A percentile compares a stretch with the other conserved stretches of the same genome.
Evolutionary conservation across 2,329 filamentous ascomycete genomes (phyloP).

Genomic region (Clarireedia homoeocarpa): DNA sequence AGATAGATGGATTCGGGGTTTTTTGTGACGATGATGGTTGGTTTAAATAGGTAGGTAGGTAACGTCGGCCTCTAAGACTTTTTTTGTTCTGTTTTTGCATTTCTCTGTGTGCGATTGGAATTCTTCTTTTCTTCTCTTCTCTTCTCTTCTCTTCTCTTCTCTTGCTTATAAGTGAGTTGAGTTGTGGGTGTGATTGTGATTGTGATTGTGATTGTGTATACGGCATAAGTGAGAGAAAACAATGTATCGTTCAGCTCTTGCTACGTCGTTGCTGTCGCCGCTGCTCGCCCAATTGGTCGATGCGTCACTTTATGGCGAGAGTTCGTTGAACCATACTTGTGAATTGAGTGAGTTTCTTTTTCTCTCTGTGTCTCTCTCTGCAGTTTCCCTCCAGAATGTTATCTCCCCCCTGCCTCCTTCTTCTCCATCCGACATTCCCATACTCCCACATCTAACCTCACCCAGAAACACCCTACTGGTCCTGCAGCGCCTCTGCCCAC

Average conservation of each 20-base stretch:
- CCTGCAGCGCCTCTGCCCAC: constrained; percentile 40
- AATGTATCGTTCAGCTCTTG: neutral
- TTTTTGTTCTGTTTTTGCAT: too few species aligned
- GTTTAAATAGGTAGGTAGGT: neutral
- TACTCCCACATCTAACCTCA: neutral
- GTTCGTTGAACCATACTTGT: constrained; percentile 24
- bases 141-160: neutral
- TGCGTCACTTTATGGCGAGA: constrained; percentile 22
- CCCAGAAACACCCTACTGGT: constrained; percentile 31
- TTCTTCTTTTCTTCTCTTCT: neutral
- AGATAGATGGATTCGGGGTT: neutral
- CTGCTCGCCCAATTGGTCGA: neutral
- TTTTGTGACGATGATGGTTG: too few species aligned
- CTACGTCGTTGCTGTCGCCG: neutral
- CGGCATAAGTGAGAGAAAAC: neutral
- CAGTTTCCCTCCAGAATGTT: neutral
- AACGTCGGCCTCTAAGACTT: neutral
- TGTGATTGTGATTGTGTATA: neutral
- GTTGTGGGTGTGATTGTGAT: neutral
- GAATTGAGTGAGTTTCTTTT: constrained; percentile 14
- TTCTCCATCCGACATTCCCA: too few species aligned
- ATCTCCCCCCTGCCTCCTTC: neutral
- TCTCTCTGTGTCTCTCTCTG: neutral
- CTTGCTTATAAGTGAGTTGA: too few species aligned
- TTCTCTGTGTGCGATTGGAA: too few species aligned